phyloP scores from a whole-genome alignment of 2,329 filamentous ascomycete genomes.

The Trichoderma cornu-damae region DNA sequence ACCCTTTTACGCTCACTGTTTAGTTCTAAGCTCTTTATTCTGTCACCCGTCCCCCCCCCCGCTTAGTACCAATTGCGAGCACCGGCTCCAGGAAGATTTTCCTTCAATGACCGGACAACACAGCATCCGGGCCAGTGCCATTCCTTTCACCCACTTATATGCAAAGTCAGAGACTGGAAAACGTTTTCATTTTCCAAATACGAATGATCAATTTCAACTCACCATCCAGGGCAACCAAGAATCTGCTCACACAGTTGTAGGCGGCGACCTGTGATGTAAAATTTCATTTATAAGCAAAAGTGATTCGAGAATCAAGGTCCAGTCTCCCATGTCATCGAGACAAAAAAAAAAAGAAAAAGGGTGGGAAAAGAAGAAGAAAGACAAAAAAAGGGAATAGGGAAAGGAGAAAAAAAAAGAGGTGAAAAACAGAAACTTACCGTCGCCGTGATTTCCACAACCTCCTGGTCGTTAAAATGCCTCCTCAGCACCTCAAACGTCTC shows the following conservation, averaged over 20 bases:
- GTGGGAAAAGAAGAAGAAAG: too few relatives aligned
- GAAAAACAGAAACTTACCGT: constrained; percentile 48
- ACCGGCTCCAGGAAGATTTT: neutral
- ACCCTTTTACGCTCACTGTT: neutral
- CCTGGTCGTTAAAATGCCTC: constrained; percentile 58
- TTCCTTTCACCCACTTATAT: constrained; percentile 54
- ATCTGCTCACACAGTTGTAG: constrained; percentile 82
- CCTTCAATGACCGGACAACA: constrained; percentile 31
- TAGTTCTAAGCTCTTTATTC: neutral
- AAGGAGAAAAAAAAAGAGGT: too few relatives aligned
- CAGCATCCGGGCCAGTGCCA: constrained; percentile 43
- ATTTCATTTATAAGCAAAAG: neutral
- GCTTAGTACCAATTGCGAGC: neutral
- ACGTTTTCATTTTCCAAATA: too few relatives aligned
- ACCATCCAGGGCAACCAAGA: constrained; percentile 77
- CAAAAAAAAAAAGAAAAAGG: neutral
- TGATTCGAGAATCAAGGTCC: neutral
- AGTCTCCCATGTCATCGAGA: neutral
- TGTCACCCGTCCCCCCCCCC: neutral
- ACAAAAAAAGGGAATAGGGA: too few relatives aligned
- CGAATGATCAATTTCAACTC: constrained; percentile 28
- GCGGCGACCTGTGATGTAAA: constrained; percentile 48
- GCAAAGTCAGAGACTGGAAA: constrained; percentile 19
- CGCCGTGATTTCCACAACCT: constrained; percentile 76
- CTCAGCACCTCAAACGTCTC: constrained; percentile 61